Evolutionary conservation across 306 rosid species (phyloP).

Genomic region (Luffa acutangula): DNA sequence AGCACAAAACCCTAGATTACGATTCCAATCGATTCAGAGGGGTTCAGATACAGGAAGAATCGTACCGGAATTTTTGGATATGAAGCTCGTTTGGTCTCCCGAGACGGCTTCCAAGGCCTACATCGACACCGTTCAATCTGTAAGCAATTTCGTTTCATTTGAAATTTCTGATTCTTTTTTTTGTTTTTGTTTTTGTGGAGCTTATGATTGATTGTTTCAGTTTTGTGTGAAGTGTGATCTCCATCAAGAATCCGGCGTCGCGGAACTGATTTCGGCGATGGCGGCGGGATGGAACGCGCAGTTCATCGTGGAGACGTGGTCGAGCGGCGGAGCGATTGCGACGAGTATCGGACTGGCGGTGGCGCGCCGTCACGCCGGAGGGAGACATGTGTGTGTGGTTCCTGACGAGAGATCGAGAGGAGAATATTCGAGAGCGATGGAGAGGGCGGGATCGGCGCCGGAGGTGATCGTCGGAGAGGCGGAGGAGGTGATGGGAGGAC

Average conservation of each 20-base stretch:
- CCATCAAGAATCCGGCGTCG: constrained; percentile 56
- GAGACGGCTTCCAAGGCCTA: constrained; percentile 80
- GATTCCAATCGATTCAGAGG: neutral
- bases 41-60: neutral
- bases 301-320: constrained; percentile 88
- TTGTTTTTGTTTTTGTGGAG: neutral
- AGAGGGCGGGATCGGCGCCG: constrained; percentile 26
- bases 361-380: constrained; percentile 63
- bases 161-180: neutral
- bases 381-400: constrained; percentile 72
- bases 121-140: constrained; percentile 73
- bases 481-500: constrained; percentile 47
- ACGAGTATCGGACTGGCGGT: constrained; percentile 64
- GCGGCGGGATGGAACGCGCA: constrained; percentile 90
- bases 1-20: neutral
- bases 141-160: constrained; percentile 15
- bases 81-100: constrained; percentile 94
- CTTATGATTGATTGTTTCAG: neutral
- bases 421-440: constrained; percentile 48
- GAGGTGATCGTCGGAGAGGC: constrained; percentile 67
- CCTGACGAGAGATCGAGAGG: constrained; percentile 55
- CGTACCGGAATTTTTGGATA: constrained; percentile 2
- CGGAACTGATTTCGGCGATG: constrained; percentile 85
- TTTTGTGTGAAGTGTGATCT: constrained; percentile 41
- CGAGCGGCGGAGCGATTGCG: constrained; percentile 54